Evolutionary conservation across 2,329 filamentous ascomycete species (phyloP), one percentile per base, ranked within the genome.

Genomic region (Phaeomoniella chlamydospora): DNA sequence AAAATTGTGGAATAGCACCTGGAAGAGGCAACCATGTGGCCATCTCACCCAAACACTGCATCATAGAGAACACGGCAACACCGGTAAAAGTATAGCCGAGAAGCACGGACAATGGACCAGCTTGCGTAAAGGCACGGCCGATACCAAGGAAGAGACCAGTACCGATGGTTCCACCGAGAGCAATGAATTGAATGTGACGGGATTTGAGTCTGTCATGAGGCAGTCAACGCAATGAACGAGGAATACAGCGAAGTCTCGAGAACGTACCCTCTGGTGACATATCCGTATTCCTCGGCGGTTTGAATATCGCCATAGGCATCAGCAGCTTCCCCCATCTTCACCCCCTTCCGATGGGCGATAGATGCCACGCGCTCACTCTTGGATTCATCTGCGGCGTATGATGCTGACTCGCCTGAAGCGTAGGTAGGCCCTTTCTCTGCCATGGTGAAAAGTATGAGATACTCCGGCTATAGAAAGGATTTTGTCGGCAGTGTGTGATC

Each of bases 271-370:
- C 66, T 51, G 44, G 56, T 48, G 31, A 69, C 65, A 45, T 69
- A 69, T 29, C 65, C 65, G 47, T 61, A 65, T 42, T 66, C 53
- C 45, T 69, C 65, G 4, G 65, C 65, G 5, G 57, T 59, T 36
- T 62, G 51, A 19, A 64, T 45, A 42, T 68, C 58, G 29, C 67
- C 67, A 47, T 68, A 71, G 11, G 70, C 22, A 33, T 63, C 68
- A 22, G 60, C 59, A 19, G 67, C 67, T 48, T 70, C 68, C n/a
- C 32, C 32, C 9, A 18, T 18, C 32, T 18, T 16, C 9, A 34
- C 17, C n/a, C 32, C 32, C 32, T 34, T 15, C 17, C 18, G 14
- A 9, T 34, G 32, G 16, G 32, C 17, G 32, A 34, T 16, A 13
- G 15, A 18, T 9, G 32, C 32, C 9, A 18, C 32, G 14, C 18